A percentile compares a stretch with the other conserved stretches of the same genome.
phyloP scores from a whole-genome alignment of 129 eudicot species.

The Escallonia rubra region DNA sequence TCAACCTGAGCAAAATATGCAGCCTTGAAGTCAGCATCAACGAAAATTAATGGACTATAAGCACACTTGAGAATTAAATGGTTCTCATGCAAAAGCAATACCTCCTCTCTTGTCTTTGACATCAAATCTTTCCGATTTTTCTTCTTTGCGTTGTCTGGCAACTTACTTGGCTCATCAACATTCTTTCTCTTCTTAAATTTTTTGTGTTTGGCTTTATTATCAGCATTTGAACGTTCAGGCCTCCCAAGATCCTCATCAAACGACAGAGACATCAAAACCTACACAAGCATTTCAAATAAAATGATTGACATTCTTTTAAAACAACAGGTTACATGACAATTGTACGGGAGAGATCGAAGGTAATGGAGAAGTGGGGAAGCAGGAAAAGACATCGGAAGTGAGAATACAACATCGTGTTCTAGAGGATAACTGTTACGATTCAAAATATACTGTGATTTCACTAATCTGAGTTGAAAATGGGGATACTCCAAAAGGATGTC shows the following conservation, averaged over 20 bases:
- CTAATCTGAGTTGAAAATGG: too few relatives aligned
- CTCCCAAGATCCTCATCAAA: slow-evolving; percentile 90
- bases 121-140: slow-evolving; percentile 55
- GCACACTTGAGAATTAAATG: too few relatives aligned
- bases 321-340: too few relatives aligned
- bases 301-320: background rate
- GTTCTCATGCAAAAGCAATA: slow-evolving; percentile 10
- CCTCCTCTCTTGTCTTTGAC: slow-evolving; percentile 86
- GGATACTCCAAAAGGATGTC: too few relatives aligned
- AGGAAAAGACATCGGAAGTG: too few relatives aligned
- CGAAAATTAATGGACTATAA: background rate
- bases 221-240: slow-evolving; percentile 36
- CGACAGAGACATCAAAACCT: slow-evolving; percentile 70
- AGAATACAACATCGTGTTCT: too few relatives aligned
- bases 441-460: too few relatives aligned
- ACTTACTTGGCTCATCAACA: slow-evolving; percentile 35
- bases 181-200: slow-evolving; percentile 58
- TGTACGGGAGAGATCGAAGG: too few relatives aligned
- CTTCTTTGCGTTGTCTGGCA: slow-evolving; percentile 54
- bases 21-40: background rate
- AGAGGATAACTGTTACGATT: too few relatives aligned
- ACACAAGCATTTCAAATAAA: background rate
- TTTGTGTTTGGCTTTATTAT: slow-evolving; percentile 41
- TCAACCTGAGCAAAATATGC: slow-evolving; percentile 46
- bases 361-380: too few relatives aligned